Conservation (phyloP, 2,329 filamentous ascomycete genomes). For the Fusarium sp. region DNA sequence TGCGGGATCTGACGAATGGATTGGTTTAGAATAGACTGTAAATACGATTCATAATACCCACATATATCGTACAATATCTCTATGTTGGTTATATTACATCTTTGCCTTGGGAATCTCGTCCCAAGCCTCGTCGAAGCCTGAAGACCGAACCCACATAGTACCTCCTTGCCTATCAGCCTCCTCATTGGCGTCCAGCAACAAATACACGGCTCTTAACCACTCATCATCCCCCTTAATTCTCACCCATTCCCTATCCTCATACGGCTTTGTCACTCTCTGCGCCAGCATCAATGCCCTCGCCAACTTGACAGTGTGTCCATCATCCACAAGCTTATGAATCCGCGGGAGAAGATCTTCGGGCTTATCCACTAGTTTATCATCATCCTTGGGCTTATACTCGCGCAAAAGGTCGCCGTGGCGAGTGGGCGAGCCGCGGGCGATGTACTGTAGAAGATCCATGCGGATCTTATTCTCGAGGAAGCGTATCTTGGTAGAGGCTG, state of each 20-base stretch:
- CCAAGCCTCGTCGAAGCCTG: constrained; percentile 78
- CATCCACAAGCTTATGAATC: constrained; percentile 71
- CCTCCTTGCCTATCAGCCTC: constrained; percentile 53
- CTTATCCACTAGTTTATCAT: constrained; percentile 61
- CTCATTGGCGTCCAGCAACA: constrained; percentile 75
- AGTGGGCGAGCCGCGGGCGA: constrained; percentile 74
- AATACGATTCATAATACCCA: constrained; percentile 49
- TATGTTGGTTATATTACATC: constrained; percentile 24
- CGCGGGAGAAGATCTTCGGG: constrained; percentile 64
- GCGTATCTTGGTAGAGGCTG: constrained; percentile 72
- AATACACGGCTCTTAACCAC: constrained; percentile 73
- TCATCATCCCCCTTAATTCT: constrained; percentile 67
- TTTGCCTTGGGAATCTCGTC: constrained; percentile 55
- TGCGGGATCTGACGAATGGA: constrained; percentile 62
- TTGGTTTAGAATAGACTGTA: constrained; percentile 62
- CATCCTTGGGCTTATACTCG: constrained; percentile 69
- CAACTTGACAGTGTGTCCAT: constrained; percentile 87
- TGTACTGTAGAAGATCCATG: constrained; percentile 81
- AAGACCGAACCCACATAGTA: constrained; percentile 71
- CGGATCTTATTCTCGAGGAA: constrained; percentile 88
- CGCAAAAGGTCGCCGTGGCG: constrained; percentile 72
- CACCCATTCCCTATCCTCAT: constrained; percentile 63
- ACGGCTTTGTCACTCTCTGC: constrained; percentile 65
- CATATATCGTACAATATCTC: constrained; percentile 26
- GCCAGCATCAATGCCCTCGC: constrained; percentile 78